Conservation (phyloP, 768 basidiomycete genomes). For the Mycena vulgaris region DNA sequence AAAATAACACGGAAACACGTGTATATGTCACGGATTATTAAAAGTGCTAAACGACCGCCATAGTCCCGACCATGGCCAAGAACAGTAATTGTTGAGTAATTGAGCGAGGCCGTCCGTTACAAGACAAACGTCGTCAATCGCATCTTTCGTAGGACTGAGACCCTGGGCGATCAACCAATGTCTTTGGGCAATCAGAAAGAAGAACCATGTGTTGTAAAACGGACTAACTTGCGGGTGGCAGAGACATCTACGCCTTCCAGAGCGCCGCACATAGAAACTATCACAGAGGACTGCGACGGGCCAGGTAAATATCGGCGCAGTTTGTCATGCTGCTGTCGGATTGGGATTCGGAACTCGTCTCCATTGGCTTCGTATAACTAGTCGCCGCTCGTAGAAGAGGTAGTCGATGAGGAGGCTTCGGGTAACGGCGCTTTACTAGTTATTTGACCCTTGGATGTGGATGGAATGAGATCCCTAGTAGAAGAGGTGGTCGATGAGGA, state of each 20-base stretch:
- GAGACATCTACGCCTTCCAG: slow-evolving; percentile 48
- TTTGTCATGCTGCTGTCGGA: slow-evolving; percentile 50
- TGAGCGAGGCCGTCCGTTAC: slow-evolving; percentile 43
- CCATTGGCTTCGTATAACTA: slow-evolving; percentile 28
- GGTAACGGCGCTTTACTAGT: neutral
- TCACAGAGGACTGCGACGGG: slow-evolving; percentile 35
- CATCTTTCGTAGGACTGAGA: slow-evolving; percentile 44
- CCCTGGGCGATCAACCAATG: slow-evolving; percentile 37
- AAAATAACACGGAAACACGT: too few species aligned
- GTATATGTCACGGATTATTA: too few species aligned
- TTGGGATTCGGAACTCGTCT: slow-evolving; percentile 37
- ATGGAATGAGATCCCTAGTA: neutral
- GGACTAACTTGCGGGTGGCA: slow-evolving; percentile 41
- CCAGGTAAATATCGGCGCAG: slow-evolving; percentile 55
- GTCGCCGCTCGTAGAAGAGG: neutral
- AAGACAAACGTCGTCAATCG: slow-evolving; percentile 61
- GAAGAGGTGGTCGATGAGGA: neutral
- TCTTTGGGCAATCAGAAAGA: slow-evolving; percentile 31
- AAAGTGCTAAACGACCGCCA: too few species aligned
- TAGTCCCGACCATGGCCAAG: slow-evolving; percentile 59
- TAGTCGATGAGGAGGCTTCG: neutral
- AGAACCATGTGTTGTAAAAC: slow-evolving; percentile 3
- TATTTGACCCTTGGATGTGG: neutral
- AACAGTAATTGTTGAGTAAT: too few species aligned
- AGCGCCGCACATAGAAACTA: slow-evolving; percentile 58